Evolutionary conservation across 345 rosid genomes (phyloP), one percentile per base, ranked within the genome.

Genomic region (Barbarea vulgaris): DNA sequence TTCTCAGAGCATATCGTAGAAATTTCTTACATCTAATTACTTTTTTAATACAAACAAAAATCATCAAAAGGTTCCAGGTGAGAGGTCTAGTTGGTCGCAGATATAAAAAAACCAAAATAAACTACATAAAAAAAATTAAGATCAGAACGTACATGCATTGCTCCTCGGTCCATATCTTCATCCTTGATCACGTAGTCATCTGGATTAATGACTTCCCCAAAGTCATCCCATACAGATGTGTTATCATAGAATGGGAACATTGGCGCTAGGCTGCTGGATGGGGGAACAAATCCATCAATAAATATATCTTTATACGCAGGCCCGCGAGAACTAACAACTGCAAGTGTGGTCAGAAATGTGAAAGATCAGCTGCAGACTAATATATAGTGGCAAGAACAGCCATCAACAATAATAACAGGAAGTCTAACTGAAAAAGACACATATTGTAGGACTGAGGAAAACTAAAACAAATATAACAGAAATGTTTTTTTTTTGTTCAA

Each of bases 131-230:
- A 34, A 44, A 64, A 58, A 14, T 12, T 25, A 24, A 62, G 61
- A 70, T 15, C 51, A 46, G 28, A 77, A 75, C 88, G 74, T 82
- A 93, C 98, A 75, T 77, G 86, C 88, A 87, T 77, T 55, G 86
- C 79, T 72, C 83, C 80, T 51, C 80, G 92, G 82, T 91, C 88
- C 89, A 92, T 89, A 83, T 84, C 93, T 66, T 85, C 93, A 75
- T 95, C 99, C 78, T 95, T 90, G 50, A 85, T 83, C 74, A 90
- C 85, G 37, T 95, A 95, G 80, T 95, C 97, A 82, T 95, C 97
- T 42, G 99, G 97, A 81, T 92, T 95, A 69, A 95, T 87, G 59
- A 95, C 87, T 83, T 95, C 99, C 24, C 99, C 99, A 85, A 88
- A 95, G 76, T 95, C 99, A 79, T 90, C 93, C 99, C 99, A 95